Evolutionary conservation across 257 asterid genomes (phyloP).

Genomic region (Gentiana dahurica): DNA sequence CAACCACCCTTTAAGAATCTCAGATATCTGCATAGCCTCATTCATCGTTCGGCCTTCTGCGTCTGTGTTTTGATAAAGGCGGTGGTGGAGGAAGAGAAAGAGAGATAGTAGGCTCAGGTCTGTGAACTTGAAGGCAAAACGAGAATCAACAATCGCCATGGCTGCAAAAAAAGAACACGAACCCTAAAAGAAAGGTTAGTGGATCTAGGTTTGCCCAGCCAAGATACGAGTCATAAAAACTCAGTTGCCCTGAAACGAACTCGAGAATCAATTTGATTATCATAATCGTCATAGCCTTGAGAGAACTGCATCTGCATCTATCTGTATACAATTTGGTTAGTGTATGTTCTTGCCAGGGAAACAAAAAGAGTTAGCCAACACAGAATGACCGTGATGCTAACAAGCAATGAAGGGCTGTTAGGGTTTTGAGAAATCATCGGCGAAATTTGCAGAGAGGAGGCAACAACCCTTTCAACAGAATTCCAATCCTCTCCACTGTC

Average conservation of each 20-base stretch:
- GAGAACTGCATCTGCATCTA: no score
- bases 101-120: slow-evolving; percentile 6
- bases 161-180: slow-evolving; percentile 9
- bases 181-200: background rate
- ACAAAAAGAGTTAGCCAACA: no score
- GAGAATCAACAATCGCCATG: slow-evolving; percentile 9
- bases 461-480: slow-evolving; percentile 7
- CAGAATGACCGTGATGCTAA: no score
- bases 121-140: background rate
- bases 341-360: no score
- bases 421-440: slow-evolving; percentile 1
- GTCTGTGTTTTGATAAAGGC: no score
- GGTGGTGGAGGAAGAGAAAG: no score
- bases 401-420: background rate
- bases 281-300: no score
- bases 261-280: background rate
- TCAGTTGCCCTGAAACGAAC: slow-evolving; percentile 3
- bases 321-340: no score
- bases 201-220: slow-evolving; percentile 15
- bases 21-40: slow-evolving; percentile 15
- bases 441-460: slow-evolving; percentile 5
- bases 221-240: slow-evolving; percentile 11
- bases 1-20: slow-evolving; percentile 38
- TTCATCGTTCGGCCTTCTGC: background rate
- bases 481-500: slow-evolving; percentile 3